These are phyloP conservation scores for Sugiyamaella paludigena DNA, from an alignment of 1,139 yeast genomes.

Conservation along the genomic window DNA sequence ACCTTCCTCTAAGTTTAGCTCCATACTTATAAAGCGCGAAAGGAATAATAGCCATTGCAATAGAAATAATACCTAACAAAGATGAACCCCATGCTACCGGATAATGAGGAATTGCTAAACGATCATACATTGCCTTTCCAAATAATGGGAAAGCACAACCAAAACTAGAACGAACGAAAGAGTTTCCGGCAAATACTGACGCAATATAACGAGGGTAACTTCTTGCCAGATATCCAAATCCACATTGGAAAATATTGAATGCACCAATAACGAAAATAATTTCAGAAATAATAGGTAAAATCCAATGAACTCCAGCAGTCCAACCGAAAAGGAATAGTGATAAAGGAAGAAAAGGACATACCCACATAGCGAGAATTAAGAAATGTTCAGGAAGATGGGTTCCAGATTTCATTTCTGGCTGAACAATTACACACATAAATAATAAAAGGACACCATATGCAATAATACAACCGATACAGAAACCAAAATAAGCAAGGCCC, in stretches of 20 bases:
- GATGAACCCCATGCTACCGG: constrained; percentile 60
- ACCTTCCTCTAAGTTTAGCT: constrained; percentile 44
- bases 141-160: constrained; percentile 60
- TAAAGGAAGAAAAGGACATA: constrained; percentile 53
- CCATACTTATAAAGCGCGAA: constrained; percentile 58
- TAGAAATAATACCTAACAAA: constrained; percentile 45
- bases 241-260: constrained; percentile 68
- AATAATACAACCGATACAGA: constrained; percentile 46
- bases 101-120: constrained; percentile 44
- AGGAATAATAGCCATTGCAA: constrained; percentile 51
- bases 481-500: constrained; percentile 48
- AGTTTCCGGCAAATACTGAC: constrained; percentile 56
- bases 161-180: constrained; percentile 47
- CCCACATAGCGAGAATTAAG: constrained; percentile 31
- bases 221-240: constrained; percentile 67
- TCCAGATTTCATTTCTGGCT: constrained; percentile 14
- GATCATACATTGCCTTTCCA: constrained; percentile 48
- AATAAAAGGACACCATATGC: constrained; percentile 24
- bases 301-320: constrained; percentile 73
- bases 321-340: constrained; percentile 53
- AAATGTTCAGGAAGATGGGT: constrained; percentile 20
- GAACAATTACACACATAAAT: constrained; percentile 14
- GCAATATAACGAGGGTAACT: constrained; percentile 70
- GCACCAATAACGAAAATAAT: constrained; percentile 74
- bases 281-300: constrained; percentile 75